Evolutionary conservation across 805 yeast genomes (phyloP).

Genomic region (Myxozyma neotropica): DNA sequence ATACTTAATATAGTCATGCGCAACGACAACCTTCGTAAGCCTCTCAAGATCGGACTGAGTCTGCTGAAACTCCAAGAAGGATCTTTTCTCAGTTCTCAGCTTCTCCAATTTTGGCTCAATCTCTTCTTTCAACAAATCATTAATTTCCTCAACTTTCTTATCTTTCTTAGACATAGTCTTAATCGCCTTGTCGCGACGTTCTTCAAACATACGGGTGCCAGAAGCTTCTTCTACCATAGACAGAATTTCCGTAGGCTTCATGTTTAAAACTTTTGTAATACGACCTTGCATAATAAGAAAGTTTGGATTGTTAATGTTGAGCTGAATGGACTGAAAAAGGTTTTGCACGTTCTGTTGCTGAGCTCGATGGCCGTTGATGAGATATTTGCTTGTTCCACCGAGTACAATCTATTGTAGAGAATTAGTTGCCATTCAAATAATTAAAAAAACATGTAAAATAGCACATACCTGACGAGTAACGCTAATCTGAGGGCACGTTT

Average conservation of each 20-base stretch:
- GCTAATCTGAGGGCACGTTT: slow-evolving; percentile 72
- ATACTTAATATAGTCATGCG: slow-evolving; percentile 66
- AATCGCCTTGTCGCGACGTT: slow-evolving; percentile 86
- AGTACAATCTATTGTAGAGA: slow-evolving; percentile 54
- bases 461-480: slow-evolving; percentile 72
- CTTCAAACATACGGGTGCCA: slow-evolving; percentile 94
- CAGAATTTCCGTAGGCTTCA: slow-evolving; percentile 89
- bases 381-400: slow-evolving; percentile 89
- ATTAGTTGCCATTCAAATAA: too few relatives aligned
- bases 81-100: slow-evolving; percentile 76
- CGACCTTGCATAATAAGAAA: slow-evolving; percentile 98
- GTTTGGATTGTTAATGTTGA: slow-evolving; percentile 95
- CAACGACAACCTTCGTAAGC: slow-evolving; percentile 69
- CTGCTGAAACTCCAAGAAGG: slow-evolving; percentile 83
- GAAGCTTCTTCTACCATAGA: slow-evolving; percentile 97
- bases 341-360: slow-evolving; percentile 91
- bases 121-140: slow-evolving; percentile 74
- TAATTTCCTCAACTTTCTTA: slow-evolving; percentile 75
- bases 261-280: slow-evolving; percentile 93
- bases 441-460: background rate
- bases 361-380: slow-evolving; percentile 94
- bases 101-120: slow-evolving; percentile 89
- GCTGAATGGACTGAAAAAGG: slow-evolving; percentile 89
- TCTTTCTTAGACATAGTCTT: slow-evolving; percentile 91
- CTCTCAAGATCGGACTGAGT: slow-evolving; percentile 79